A percentile compares a stretch with the other conserved stretches of the same genome.
phyloP scores from a whole-genome alignment of 2,329 filamentous ascomycete genomes.

The Kalmusia sp. region DNA sequence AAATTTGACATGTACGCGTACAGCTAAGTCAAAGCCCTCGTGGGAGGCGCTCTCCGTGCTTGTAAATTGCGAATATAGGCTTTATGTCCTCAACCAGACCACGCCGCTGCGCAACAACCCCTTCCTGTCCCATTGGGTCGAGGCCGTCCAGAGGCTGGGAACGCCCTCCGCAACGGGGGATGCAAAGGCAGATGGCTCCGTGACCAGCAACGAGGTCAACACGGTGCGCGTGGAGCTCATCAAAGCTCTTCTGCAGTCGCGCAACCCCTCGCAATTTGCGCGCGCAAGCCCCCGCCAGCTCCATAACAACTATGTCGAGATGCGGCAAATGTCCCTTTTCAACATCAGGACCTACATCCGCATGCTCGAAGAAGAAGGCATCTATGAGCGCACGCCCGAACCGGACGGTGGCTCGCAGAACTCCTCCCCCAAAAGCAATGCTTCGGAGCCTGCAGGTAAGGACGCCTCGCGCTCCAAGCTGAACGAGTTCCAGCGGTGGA shows the following conservation, averaged over 20 bases:
- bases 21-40: conserved; percentile 24
- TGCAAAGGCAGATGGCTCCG: neutral
- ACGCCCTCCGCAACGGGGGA: neutral
- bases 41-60: conserved; percentile 33
- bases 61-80: conserved; percentile 45
- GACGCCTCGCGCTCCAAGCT: conserved; percentile 5
- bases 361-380: conserved; percentile 46
- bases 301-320: conserved; percentile 20
- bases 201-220: conserved; percentile 25
- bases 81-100: conserved; percentile 38
- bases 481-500: conserved; percentile 27
- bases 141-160: conserved; percentile 34
- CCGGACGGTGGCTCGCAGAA: conserved; percentile 11
- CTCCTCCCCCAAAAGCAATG: neutral
- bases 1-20: conserved; percentile 7
- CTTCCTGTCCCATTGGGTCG: conserved; percentile 50
- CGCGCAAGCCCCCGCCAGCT: conserved; percentile 23
- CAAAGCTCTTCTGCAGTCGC: conserved; percentile 30
- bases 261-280: conserved; percentile 15
- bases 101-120: conserved; percentile 45
- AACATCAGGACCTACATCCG: conserved; percentile 37
- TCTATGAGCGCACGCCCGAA: conserved; percentile 38
- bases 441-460: conserved; percentile 1
- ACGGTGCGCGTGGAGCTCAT: conserved; percentile 32
- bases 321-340: conserved; percentile 22